phyloP scores from a whole-genome alignment of 2,329 filamentous ascomycete species.

The Fusarium kyushuense region DNA sequence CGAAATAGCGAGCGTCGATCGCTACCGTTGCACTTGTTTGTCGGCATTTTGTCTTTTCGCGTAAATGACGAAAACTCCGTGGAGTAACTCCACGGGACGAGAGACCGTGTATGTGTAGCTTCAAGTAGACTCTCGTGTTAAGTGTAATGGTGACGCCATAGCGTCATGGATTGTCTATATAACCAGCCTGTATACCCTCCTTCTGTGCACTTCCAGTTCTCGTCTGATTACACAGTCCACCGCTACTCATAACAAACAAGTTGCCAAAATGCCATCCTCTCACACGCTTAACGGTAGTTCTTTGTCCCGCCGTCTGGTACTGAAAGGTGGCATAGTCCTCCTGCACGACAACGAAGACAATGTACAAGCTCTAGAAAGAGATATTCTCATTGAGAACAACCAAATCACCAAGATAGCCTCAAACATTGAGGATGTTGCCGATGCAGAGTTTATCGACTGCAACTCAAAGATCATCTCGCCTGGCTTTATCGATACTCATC shows the following conservation, averaged over 20 bases:
- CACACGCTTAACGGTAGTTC: background rate
- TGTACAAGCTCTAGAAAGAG: background rate
- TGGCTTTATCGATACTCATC: conserved; percentile 20
- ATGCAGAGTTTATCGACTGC: background rate
- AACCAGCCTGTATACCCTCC: background rate
- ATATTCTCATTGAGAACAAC: conserved; percentile 21
- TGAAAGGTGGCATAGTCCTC: conserved; percentile 32
- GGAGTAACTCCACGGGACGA: background rate
- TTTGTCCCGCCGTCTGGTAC: background rate
- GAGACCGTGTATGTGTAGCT: background rate
- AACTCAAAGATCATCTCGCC: conserved; percentile 8
- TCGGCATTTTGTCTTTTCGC: background rate
- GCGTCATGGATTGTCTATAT: conserved; percentile 9
- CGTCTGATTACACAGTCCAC: rapidly evolving
- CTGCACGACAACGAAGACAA: conserved; percentile 16
- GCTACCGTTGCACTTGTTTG: background rate
- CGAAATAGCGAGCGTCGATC: background rate
- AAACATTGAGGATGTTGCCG: background rate
- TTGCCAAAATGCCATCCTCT: background rate
- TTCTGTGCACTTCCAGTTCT: rapidly evolving
- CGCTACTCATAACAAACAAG: background rate
- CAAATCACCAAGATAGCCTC: conserved; percentile 6
- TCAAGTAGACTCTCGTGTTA: background rate
- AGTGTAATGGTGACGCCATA: background rate
- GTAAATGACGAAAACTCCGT: background rate